A percentile compares a stretch with the other conserved stretches of the same genome.
Conservation (phyloP, 306 rosid genomes). For the Hylodesmum podocarpum region DNA sequence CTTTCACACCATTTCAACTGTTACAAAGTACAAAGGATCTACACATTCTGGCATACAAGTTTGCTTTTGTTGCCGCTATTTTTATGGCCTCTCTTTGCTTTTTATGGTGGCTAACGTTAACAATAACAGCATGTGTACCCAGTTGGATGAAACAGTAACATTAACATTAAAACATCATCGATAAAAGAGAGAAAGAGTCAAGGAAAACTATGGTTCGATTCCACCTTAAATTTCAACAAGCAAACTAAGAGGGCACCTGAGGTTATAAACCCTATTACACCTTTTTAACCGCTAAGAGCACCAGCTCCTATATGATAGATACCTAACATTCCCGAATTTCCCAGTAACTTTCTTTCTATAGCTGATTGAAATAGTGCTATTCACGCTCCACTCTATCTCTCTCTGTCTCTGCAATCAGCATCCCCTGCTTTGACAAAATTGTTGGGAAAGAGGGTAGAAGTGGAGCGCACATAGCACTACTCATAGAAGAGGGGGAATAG, state of each 20-base stretch:
- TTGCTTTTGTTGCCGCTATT: slow-evolving; percentile 23
- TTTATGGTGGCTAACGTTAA: slow-evolving; percentile 24
- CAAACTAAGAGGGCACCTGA: slow-evolving; percentile 45
- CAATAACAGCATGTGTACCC: not conserved
- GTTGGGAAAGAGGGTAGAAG: slow-evolving; percentile 37
- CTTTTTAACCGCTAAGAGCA: slow-evolving; percentile 40
- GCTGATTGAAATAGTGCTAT: slow-evolving; percentile 49
- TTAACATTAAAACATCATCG: not conserved
- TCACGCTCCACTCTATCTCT: slow-evolving; percentile 42
- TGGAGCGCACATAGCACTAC: slow-evolving; percentile 61
- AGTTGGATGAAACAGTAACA: slow-evolving; percentile 33
- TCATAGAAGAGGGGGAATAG: not conserved
- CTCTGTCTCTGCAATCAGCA: slow-evolving; percentile 12
- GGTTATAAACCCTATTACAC: slow-evolving; percentile 46
- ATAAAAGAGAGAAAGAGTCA: not conserved
- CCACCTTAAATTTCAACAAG: slow-evolving; percentile 28
- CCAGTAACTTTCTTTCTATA: slow-evolving; percentile 29
- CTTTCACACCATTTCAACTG: slow-evolving; percentile 6
- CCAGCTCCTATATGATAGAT: slow-evolving; percentile 11
- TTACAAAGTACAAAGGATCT: slow-evolving; percentile 32
- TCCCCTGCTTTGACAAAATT: slow-evolving; percentile 29
- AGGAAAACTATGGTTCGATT: slow-evolving; percentile 6
- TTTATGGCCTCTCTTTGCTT: not conserved
- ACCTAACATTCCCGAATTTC: slow-evolving; percentile 16
- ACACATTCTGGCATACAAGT: not conserved